Percentiles rank a stretch among this genome's conserved stretches.
These are phyloP conservation scores for Thoreauomyces humboldtii DNA, from an alignment of 192 early-diverging fungal genomes.

Conservation along the genomic window DNA sequence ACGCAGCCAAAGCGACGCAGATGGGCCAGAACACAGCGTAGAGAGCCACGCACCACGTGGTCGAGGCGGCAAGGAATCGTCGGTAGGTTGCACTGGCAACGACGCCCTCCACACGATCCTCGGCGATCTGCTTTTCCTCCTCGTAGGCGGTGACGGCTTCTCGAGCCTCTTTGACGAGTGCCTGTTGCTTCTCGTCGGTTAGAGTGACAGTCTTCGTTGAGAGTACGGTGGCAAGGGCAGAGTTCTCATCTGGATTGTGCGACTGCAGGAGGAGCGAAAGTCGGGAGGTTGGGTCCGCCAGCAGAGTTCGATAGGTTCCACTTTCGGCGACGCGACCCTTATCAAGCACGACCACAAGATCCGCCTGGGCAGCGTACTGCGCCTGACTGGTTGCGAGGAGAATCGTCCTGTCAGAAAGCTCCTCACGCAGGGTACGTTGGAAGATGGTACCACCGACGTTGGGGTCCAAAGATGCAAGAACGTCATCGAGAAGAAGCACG, in stretches of 20 bases:
- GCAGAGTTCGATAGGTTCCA: slow-evolving; percentile 52
- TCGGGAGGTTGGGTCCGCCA: not conserved
- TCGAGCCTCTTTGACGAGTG: not conserved
- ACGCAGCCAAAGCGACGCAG: slow-evolving; percentile 57
- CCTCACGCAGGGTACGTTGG: slow-evolving; percentile 36
- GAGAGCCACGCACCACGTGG: not conserved
- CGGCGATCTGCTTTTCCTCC: slow-evolving; percentile 52
- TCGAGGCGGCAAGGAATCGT: not conserved
- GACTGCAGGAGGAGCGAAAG: too few relatives aligned
- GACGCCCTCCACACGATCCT: not conserved
- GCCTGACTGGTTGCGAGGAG: slow-evolving; percentile 72
- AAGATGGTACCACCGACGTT: slow-evolving; percentile 33
- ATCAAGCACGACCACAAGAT: slow-evolving; percentile 67
- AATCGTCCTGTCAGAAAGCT: slow-evolving; percentile 70
- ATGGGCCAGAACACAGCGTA: not conserved
- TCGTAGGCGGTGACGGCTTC: slow-evolving; percentile 26
- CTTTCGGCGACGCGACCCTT: slow-evolving; percentile 60
- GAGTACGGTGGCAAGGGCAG: not conserved
- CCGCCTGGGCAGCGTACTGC: slow-evolving; percentile 61
- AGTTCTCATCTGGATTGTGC: not conserved
- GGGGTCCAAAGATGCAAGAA: slow-evolving; percentile 63
- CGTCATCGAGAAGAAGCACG: slow-evolving; percentile 70
- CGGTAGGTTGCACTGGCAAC: not conserved
- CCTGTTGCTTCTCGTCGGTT: slow-evolving; percentile 9
- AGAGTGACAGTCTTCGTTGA: too few relatives aligned